phyloP scores from a whole-genome alignment of 352 stramenopile genomes.

The Thraustochytrium sp. region DNA sequence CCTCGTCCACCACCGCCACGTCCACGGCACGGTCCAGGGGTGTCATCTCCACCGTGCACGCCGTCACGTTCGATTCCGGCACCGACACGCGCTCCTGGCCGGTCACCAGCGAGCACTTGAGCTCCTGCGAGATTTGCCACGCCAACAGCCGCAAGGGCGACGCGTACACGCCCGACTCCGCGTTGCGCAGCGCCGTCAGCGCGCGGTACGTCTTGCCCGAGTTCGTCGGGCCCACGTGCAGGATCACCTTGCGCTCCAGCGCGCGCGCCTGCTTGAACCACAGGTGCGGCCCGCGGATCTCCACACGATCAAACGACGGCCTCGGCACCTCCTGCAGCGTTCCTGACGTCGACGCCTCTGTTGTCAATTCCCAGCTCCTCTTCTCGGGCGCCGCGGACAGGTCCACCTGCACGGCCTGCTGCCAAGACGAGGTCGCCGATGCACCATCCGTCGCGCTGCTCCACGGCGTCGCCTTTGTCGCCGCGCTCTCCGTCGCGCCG shows the following conservation, averaged over 20 bases:
- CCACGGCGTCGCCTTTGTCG: too few species aligned
- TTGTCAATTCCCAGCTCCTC: too few species aligned
- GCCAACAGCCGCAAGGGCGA: constrained; percentile 86
- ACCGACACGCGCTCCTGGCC: constrained; percentile 87
- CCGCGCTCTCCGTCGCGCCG: too few species aligned
- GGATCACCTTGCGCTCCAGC: constrained; percentile 60
- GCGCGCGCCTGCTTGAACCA: not conserved
- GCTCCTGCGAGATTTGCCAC: constrained; percentile 85
- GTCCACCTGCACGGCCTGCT: too few species aligned
- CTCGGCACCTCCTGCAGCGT: not conserved
- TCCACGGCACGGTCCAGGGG: constrained; percentile 75
- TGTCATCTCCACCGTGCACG: constrained; percentile 67
- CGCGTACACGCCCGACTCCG: constrained; percentile 80
- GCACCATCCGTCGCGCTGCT: too few species aligned
- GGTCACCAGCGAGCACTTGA: constrained; percentile 90
- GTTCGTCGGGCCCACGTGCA: constrained; percentile 89
- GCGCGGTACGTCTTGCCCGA: constrained; percentile 92
- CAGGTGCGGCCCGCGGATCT: not conserved
- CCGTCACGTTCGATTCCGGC: constrained; percentile 65
- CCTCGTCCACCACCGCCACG: constrained; percentile 85
- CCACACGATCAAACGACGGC: not conserved
- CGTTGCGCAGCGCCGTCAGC: constrained; percentile 81
- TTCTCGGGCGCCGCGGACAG: too few species aligned
- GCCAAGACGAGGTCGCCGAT: too few species aligned
- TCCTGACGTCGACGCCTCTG: too few species aligned